phyloP scores from a whole-genome alignment of 2,329 filamentous ascomycete species.

The Bipolaris oryzae region DNA sequence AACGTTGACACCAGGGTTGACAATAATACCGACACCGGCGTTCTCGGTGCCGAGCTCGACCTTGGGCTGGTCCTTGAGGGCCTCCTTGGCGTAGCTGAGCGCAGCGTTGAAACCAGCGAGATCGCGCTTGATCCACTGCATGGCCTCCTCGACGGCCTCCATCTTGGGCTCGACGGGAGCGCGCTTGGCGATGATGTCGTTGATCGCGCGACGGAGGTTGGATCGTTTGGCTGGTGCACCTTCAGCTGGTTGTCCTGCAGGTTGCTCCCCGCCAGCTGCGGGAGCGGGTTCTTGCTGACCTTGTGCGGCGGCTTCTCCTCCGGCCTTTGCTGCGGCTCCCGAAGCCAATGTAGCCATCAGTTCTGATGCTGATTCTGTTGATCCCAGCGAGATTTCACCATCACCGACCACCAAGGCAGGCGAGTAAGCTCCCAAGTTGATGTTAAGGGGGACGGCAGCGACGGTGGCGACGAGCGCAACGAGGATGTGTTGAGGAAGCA shows the following conservation, averaged over 20 bases:
- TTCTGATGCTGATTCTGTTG: slow-evolving; percentile 49
- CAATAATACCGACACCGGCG: slow-evolving; percentile 50
- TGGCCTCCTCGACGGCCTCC: slow-evolving; percentile 42
- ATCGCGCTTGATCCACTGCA: slow-evolving; percentile 55
- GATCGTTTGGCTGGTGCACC: slow-evolving; percentile 36
- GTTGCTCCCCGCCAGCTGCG: slow-evolving; percentile 14
- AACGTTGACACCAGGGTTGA: slow-evolving; percentile 49
- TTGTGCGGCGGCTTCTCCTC: slow-evolving; percentile 24
- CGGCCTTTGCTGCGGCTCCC: slow-evolving; percentile 42
- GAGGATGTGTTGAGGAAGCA: slow-evolving; percentile 49
- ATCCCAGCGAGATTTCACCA: slow-evolving; percentile 58
- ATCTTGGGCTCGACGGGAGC: slow-evolving; percentile 32
- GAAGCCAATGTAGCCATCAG: slow-evolving; percentile 55
- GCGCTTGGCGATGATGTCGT: slow-evolving; percentile 37
- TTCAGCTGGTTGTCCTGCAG: slow-evolving; percentile 32
- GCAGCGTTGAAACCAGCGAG: slow-evolving; percentile 57
- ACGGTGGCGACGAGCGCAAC: slow-evolving; percentile 45
- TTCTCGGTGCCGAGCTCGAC: slow-evolving; percentile 57
- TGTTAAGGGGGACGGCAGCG: slow-evolving; percentile 56
- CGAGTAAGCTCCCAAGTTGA: slow-evolving; percentile 60
- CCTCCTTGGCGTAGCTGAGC: slow-evolving; percentile 55
- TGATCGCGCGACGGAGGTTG: slow-evolving; percentile 36
- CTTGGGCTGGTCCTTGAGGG: slow-evolving; percentile 55
- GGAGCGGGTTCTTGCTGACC: slow-evolving; percentile 23
- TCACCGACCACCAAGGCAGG: slow-evolving; percentile 61